These are phyloP conservation scores for Aspergillus sp. DNA, from an alignment of 2,329 filamentous ascomycete genomes.

Conservation along the genomic window DNA sequence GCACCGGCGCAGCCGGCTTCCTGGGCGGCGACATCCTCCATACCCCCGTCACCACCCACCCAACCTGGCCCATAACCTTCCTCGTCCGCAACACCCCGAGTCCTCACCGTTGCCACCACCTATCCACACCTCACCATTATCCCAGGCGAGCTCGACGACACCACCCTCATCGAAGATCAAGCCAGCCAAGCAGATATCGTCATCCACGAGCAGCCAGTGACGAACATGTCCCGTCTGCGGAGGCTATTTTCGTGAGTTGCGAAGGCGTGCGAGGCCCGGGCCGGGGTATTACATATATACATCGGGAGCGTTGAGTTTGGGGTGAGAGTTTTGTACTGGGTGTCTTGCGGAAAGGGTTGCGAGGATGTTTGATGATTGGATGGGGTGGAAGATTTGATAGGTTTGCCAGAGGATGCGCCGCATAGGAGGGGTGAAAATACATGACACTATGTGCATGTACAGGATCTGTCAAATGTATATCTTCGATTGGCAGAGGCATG, in stretches of 20 bases:
- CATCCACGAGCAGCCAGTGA: background rate
- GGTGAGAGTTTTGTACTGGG: background rate
- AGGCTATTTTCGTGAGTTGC: background rate
- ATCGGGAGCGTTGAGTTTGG: background rate
- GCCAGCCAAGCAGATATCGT: background rate
- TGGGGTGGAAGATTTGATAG: background rate
- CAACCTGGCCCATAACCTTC: background rate
- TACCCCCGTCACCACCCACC: background rate
- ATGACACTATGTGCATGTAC: no score
- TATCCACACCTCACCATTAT: background rate
- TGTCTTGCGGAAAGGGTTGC: background rate
- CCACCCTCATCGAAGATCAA: background rate
- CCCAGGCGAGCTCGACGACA: background rate
- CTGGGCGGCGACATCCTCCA: background rate
- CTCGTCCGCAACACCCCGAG: background rate
- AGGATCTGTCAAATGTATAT: no score
- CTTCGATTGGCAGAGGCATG: no score
- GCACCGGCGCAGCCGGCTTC: background rate
- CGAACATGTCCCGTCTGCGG: background rate
- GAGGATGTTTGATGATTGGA: background rate
- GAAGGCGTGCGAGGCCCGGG: background rate
- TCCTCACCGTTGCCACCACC: no score
- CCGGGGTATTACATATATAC: background rate
- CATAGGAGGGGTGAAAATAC: background rate
- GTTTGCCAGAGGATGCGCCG: background rate